These are phyloP conservation scores for Sphaerulina musiva DNA, from an alignment of 2,329 filamentous ascomycete genomes.

Conservation along the genomic window DNA sequence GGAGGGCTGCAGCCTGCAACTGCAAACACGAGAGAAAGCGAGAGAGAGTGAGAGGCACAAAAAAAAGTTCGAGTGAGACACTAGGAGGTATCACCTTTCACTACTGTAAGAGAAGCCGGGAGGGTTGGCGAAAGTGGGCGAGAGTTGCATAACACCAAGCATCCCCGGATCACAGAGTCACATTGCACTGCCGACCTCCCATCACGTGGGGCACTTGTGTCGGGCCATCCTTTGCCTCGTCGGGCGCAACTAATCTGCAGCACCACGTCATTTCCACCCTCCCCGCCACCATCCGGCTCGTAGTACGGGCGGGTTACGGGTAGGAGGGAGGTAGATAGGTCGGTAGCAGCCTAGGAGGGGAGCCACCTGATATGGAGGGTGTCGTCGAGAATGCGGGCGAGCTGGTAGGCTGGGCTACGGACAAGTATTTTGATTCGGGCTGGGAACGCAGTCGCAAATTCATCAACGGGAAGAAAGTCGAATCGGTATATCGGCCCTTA, in stretches of 20 bases:
- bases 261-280: constrained; percentile 3
- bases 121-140: too few species aligned
- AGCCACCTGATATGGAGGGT: constrained; percentile 14
- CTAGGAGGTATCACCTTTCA: too few species aligned
- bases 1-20: too few species aligned
- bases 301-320: neutral
- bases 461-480: constrained; percentile 20
- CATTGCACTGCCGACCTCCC: neutral
- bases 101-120: too few species aligned
- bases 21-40: too few species aligned
- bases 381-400: constrained; percentile 27
- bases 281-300: constrained; percentile 10
- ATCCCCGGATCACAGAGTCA: too few species aligned
- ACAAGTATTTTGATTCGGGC: constrained; percentile 26
- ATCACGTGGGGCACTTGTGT: constrained; percentile 1
- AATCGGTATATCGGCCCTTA: constrained; percentile 11
- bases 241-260: constrained; percentile 10
- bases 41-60: too few species aligned
- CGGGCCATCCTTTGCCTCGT: constrained; percentile 8
- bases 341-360: neutral
- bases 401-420: constrained; percentile 22
- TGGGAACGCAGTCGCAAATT: constrained; percentile 21
- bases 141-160: too few species aligned
- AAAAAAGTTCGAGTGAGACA: too few species aligned
- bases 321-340: too few species aligned